Base-by-base conservation (phyloP, 768 basidiomycete species). In the Lactifluus pinguis region DNA sequence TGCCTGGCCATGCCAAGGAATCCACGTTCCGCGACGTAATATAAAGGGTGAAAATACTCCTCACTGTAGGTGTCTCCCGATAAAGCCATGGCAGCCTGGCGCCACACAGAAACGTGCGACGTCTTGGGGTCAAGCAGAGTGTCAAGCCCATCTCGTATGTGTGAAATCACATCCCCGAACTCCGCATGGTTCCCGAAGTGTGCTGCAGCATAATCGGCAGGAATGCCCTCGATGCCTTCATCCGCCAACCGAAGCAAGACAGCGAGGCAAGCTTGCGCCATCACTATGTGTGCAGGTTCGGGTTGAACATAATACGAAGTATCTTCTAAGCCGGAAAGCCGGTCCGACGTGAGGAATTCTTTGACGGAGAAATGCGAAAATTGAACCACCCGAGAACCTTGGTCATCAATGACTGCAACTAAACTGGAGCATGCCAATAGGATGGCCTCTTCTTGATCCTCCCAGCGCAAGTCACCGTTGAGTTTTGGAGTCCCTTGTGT, bases 321-420 rank as follows among this genome's bases (percentile, higher is more conserved):
- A 9, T 14, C 7, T 19, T 14, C 15, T 29, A 45, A 21, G 2
- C 30, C 8, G 10, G 55, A 32, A 15, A 56, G 55, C 19, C 47
- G 56, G 17, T 50, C 49, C 38, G 56, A 57, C 0, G 49, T 57
- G 11, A 57, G 32, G 13, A 30, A 57, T 13, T 57, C 49, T n/a
- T 57, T 49, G 14, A 57, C 56, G 3, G 48, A 57, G 30, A 58
- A 50, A 30, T 58, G 57, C 0, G 57, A 32, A 29, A 58, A 58
- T 7, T 58, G 57, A 21, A 58, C 41, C 1, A 58, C 6, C 11
- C 49, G 57, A 4, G n/a, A 21, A n/a, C n/a, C 39, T 6, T n/a
- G 1, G 14, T 45, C 11, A 10, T 21, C 17, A 17, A 58, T 25
- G 7, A 58, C 11, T 1, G 41, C 4, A 11, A 58, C 41, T 8